Evolutionary conservation across 768 basidiomycete genomes (phyloP).

Genomic region (Psilocybe subaeruginosa): DNA sequence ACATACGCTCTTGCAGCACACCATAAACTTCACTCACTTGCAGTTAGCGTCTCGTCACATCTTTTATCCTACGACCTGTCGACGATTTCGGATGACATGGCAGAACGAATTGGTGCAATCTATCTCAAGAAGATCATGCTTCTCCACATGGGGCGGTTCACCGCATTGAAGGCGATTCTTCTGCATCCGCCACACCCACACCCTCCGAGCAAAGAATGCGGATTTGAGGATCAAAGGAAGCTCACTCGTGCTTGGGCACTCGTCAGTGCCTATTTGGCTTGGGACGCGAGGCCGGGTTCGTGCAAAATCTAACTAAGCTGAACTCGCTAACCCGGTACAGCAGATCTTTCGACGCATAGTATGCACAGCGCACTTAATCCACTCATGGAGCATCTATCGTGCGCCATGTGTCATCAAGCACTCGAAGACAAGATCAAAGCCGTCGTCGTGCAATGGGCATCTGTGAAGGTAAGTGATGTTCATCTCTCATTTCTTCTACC

Average conservation of each 20-base stretch:
- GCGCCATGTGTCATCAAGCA: conserved; percentile 44
- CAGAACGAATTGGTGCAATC: conserved; percentile 38
- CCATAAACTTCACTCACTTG: conserved; percentile 38
- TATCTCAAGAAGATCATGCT: conserved; percentile 43
- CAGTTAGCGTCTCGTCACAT: conserved; percentile 40
- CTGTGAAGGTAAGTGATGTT: conserved; percentile 47
- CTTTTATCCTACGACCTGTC: conserved; percentile 38
- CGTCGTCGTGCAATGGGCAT: conserved; percentile 54
- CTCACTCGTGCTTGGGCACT: conserved; percentile 33
- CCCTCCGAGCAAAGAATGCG: conserved; percentile 23
- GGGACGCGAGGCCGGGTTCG: conserved; percentile 30
- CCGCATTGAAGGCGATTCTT: conserved; percentile 35
- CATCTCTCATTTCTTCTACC: background rate
- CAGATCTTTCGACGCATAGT: conserved; percentile 51
- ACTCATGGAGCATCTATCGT: conserved; percentile 48
- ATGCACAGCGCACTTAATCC: conserved; percentile 54
- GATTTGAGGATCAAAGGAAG: conserved; percentile 26
- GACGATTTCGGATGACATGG: conserved; percentile 39
- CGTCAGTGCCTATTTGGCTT: conserved; percentile 27
- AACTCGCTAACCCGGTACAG: conserved; percentile 24
- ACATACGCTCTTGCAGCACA: conserved; percentile 43
- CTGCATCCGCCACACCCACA: conserved; percentile 28
- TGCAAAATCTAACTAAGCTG: conserved; percentile 35
- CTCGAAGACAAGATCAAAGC: conserved; percentile 49
- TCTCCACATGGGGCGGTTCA: conserved; percentile 39